These are phyloP conservation scores for Ramularia endophylla DNA, from an alignment of 2,329 filamentous ascomycete species.

Conservation along the genomic window DNA sequence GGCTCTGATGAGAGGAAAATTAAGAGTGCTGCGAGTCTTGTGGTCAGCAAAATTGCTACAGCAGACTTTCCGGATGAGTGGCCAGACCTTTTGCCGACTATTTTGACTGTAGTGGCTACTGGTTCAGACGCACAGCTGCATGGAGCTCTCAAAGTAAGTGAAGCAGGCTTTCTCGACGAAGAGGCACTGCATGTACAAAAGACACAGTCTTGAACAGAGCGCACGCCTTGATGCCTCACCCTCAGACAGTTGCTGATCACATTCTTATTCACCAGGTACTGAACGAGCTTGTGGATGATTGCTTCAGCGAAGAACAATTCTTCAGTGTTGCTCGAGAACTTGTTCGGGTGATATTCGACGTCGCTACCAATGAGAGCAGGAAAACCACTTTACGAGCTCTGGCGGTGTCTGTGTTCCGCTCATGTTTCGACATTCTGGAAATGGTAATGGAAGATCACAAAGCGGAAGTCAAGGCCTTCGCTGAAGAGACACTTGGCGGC, in stretches of 20 bases:
- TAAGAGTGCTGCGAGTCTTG: conserved; percentile 79
- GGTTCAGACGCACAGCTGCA: conserved; percentile 77
- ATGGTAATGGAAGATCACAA: conserved; percentile 95
- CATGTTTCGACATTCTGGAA: conserved; percentile 90
- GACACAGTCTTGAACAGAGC: no score
- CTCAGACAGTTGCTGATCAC: no score
- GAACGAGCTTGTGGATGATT: conserved; percentile 84
- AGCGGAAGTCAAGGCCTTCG: conserved; percentile 77
- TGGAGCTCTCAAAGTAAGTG: conserved; percentile 80
- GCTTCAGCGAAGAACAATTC: conserved; percentile 90
- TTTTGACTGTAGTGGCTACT: conserved; percentile 70
- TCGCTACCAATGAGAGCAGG: conserved; percentile 68
- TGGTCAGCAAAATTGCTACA: conserved; percentile 89
- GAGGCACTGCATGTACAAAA: no score
- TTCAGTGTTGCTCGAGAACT: conserved; percentile 83
- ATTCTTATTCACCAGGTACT: no score
- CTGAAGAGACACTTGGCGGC: conserved; percentile 68
- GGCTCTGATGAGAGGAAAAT: conserved; percentile 75
- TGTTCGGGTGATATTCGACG: conserved; percentile 73
- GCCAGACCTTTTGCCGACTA: conserved; percentile 77
- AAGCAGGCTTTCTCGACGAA: no score
- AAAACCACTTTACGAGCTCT: conserved; percentile 70
- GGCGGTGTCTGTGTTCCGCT: conserved; percentile 82
- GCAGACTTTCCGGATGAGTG: conserved; percentile 92
- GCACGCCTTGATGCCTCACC: no score